Base-by-base conservation (phyloP, 192 early-diverging fungal species). In the Bifiguratus adelaidae region DNA sequence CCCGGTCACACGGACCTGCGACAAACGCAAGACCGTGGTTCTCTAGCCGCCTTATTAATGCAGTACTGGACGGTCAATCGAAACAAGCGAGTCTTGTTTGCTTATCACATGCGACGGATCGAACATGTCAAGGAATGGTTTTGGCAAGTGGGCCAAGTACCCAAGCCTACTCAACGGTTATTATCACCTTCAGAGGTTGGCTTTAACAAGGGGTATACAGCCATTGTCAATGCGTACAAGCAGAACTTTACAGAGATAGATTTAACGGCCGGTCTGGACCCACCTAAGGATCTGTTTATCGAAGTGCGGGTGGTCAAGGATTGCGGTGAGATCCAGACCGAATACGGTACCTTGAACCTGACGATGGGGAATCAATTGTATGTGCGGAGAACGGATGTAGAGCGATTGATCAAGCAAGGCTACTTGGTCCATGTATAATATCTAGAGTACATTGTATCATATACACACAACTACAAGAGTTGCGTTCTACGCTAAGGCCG, bases 241-340 rank as follows among this genome's bases (percentile, higher is more conserved):
- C 56, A 58, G 24, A 76, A 76, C 21, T 67, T 64, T 44, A 65
- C 62, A 19, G 67, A 85, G 20, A 68, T 95, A 0, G 92, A 94
- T 58, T 58, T 96, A 58, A 74, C 72, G 2, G 71, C 80, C 0
- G 78, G 81, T 30, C 68, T 89, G 30, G 55, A 80, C 0, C 95
- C 95, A 25, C 95, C 95, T 5, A 74, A 77, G 52, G 92, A 98
- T 53, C 53, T 94, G 50, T 92, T 86, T 65, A 83, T 93, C n/a
- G 86, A 88, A 47, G 85, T 98, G 21, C 60, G 93, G 1, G 95
- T 96, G 1, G 27, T 89, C 34, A 76, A 72, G 43, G 91, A 96
- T 43, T 82, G 81, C 53, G 95, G 95, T 30, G 89, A 95, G 61
- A 80, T 95, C 30, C 75, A 84, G 41, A 89, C 90, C 0, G 92